Conservation (phyloP, 805 yeast genomes). For the Saccharomycopsis lassenensis region DNA sequence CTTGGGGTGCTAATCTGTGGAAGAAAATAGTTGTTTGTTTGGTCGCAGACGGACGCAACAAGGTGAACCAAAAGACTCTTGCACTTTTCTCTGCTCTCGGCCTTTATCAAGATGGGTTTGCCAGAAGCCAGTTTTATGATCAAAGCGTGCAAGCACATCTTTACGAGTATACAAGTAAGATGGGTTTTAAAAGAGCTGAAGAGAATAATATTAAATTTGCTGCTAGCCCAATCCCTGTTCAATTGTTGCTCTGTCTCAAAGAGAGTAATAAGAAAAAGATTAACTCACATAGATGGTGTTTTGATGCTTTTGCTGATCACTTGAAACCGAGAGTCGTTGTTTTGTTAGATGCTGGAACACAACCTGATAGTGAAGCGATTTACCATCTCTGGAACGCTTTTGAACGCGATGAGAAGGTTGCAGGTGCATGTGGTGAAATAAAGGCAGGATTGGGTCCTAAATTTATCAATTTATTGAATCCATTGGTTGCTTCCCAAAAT, state of each 20-base stretch:
- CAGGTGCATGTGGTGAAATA: constrained; percentile 98
- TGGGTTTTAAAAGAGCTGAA: constrained; percentile 44
- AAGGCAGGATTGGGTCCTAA: constrained; percentile 68
- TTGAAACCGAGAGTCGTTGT: constrained; percentile 76
- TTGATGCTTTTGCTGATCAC: constrained; percentile 81
- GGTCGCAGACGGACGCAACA: constrained; percentile 85
- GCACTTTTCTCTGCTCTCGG: constrained; percentile 82
- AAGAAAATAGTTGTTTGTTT: constrained; percentile 83
- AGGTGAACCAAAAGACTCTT: constrained; percentile 67
- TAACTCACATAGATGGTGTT: constrained; percentile 95
- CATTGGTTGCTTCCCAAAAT: constrained; percentile 91
- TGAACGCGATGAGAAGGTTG: constrained; percentile 63
- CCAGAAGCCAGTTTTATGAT: constrained; percentile 81
- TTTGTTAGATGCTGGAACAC: constrained; percentile 88
- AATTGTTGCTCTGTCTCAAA: constrained; percentile 78
- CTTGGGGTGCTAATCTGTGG: constrained; percentile 73
- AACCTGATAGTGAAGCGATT: constrained; percentile 74
- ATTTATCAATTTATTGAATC: constrained; percentile 52
- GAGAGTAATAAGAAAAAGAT: constrained; percentile 84
- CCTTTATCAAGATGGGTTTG: constrained; percentile 90
- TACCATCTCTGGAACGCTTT: constrained; percentile 88
- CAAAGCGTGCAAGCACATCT: constrained; percentile 74
- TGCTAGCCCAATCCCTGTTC: constrained; percentile 70
- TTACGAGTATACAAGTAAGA: constrained; percentile 88
- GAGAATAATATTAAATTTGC: constrained; percentile 47